Evolutionary conservation across 23 red algal genomes (phyloP), one percentile per base, ranked within the genome.

Genomic region (Agarophyton chilense): DNA sequence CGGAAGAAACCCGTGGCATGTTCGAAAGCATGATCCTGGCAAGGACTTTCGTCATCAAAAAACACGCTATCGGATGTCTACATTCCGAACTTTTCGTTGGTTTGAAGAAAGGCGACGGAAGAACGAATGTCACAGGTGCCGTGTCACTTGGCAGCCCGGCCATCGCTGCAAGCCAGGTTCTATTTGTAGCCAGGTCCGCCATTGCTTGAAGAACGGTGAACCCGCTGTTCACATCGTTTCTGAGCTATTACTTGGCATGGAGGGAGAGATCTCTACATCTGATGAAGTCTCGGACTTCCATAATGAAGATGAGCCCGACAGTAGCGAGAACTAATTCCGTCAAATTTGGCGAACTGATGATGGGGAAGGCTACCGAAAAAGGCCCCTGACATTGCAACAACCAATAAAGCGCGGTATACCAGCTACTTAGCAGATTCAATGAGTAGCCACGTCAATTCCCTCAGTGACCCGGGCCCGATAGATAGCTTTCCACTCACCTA

Each of bases 161-260:
- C 87, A 79, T 3, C 16, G 60, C 16, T 79, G 87, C 40, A 38
- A 31, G 25, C 54, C 50, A 24, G 75, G 74, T 17, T 31, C 55
- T 10, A 81, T 91, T 34, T 36, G 63, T 10, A 44, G 70, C n/a
- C 39, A 71, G 46, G 74, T 70, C 7, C 73, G 87, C 22, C 24
- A 79, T 17, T 26, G 55, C 12, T 29, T 91, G 11, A 61, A 52
- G 21, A 34, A 47, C 33, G 87, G 87, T 24, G 73, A 70, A 9
- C 51, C 87, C 32, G 31, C 76, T 12, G 87, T 91, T 9, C 87
- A 91, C 47, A 52, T 81, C 9, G 72, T 91, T 3, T 65, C 57
- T 8, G 73, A 81, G 13, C 74, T 91, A 3, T 55, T 91, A 0
- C 0, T 68, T 22, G 73, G 1, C 35, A 72, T 80, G 74, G 74